phyloP scores from a whole-genome alignment of 768 basidiomycete genomes.

The Suillus alpinus region DNA sequence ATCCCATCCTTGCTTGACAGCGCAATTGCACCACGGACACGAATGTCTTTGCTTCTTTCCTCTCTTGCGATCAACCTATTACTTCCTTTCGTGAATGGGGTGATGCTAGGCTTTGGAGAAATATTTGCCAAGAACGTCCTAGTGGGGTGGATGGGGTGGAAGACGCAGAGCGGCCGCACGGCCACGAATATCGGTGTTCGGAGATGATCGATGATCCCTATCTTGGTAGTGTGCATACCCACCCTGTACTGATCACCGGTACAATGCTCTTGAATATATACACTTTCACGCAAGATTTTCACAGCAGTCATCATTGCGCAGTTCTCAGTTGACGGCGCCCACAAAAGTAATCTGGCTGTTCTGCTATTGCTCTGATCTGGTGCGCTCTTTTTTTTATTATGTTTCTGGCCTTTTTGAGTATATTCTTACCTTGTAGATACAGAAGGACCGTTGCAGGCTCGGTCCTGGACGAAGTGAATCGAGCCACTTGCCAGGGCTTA shows the following conservation, averaged over 20 bases:
- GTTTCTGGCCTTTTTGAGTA: not conserved
- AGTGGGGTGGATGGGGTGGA: constrained; percentile 50
- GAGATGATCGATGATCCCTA: constrained; percentile 17
- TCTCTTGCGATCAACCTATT: constrained; percentile 81
- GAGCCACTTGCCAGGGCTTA: not conserved
- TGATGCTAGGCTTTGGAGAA: constrained; percentile 96
- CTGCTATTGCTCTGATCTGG: not conserved
- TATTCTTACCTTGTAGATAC: not conserved
- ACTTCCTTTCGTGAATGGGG: constrained; percentile 88
- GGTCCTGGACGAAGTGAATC: not conserved
- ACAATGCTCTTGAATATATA: not conserved
- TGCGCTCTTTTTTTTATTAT: not conserved
- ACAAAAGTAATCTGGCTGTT: not conserved
- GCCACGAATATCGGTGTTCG: constrained; percentile 26
- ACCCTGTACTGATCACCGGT: not conserved
- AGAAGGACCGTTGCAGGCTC: not conserved
- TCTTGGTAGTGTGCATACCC: not conserved
- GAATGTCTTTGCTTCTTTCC: constrained; percentile 60
- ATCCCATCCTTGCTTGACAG: constrained; percentile 72
- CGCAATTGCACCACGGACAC: constrained; percentile 54
- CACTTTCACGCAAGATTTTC: not conserved
- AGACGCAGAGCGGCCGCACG: constrained; percentile 21
- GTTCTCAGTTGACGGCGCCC: not conserved
- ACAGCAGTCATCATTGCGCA: not conserved
- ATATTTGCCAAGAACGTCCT: constrained; percentile 84